Conservation (phyloP, 805 yeast species). For the Peterozyma toletana region DNA sequence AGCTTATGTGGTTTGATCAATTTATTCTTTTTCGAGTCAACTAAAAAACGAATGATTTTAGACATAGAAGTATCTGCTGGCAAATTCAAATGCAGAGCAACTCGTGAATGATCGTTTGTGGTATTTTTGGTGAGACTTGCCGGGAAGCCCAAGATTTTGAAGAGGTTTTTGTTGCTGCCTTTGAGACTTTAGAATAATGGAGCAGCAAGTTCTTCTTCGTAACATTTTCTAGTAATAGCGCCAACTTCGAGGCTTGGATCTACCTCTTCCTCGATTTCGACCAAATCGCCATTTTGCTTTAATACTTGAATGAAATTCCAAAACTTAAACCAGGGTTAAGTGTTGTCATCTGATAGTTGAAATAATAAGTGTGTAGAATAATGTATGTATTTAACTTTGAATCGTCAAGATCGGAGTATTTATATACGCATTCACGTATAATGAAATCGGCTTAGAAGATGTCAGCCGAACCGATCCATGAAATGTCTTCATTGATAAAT, state of each 20-base stretch:
- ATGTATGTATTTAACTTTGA: too few species aligned
- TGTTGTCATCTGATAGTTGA: too few species aligned
- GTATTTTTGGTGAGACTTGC: constrained; percentile 15
- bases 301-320: constrained; percentile 19
- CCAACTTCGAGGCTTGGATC: constrained; percentile 21
- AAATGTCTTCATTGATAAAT: too few species aligned
- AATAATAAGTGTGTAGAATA: too few species aligned
- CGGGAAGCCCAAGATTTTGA: constrained; percentile 17
- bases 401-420: too few species aligned
- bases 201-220: constrained; percentile 16
- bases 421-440: too few species aligned
- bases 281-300: constrained; percentile 17
- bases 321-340: too few species aligned
- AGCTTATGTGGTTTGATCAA: constrained; percentile 13
- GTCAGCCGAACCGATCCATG: too few species aligned
- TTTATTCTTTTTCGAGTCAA: constrained; percentile 12
- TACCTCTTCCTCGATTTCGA: constrained; percentile 16
- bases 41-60: constrained; percentile 16
- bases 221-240: constrained; percentile 20
- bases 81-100: constrained; percentile 18
- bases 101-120: constrained; percentile 18
- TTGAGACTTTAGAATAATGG: constrained; percentile 18
- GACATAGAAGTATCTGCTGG: constrained; percentile 15
- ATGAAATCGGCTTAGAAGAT: too few species aligned
- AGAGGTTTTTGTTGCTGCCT: constrained; percentile 12